Conservation (phyloP, 495 filamentous ascomycete species). For the Cudoniella acicularis region DNA sequence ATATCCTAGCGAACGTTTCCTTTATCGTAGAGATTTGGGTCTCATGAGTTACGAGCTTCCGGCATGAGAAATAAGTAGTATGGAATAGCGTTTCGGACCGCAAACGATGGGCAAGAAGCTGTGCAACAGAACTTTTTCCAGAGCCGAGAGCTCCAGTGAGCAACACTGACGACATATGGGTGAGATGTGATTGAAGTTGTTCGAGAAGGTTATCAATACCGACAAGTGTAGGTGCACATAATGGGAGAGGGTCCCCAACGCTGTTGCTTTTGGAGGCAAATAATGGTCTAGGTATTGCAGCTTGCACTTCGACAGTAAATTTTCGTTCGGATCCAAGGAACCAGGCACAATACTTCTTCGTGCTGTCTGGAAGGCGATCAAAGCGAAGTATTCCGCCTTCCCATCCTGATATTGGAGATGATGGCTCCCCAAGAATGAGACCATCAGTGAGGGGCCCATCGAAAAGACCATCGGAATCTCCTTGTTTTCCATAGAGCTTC, state of each 20-base stretch:
- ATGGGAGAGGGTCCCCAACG: conserved; percentile 50
- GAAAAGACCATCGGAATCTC: conserved; percentile 59
- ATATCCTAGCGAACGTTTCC: conserved; percentile 75
- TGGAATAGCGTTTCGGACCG: conserved; percentile 66
- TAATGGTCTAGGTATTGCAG: conserved; percentile 58
- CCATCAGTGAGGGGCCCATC: conserved; percentile 88
- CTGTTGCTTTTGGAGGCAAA: conserved; percentile 43
- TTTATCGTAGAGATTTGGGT: conserved; percentile 84
- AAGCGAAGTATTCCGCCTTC: conserved; percentile 76
- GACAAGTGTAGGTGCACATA: conserved; percentile 60
- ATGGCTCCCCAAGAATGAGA: conserved; percentile 57
- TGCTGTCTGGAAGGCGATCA: conserved; percentile 40
- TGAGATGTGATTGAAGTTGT: conserved; percentile 66
- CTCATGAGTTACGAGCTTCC: conserved; percentile 81
- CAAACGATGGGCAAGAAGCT: conserved; percentile 59
- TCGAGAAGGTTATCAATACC: conserved; percentile 76
- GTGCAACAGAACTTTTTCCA: conserved; percentile 75
- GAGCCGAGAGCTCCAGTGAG: conserved; percentile 84
- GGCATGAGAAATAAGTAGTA: conserved; percentile 76
- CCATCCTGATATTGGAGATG: conserved; percentile 46
- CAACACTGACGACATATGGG: conserved; percentile 82
- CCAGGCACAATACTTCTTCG: conserved; percentile 62
- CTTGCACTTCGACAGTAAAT: conserved; percentile 66
- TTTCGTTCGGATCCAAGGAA: conserved; percentile 71
- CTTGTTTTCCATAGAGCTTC: conserved; percentile 48